Base-by-base conservation (phyloP, 768 basidiomycete genomes). In the Boletellus ananiceps region DNA sequence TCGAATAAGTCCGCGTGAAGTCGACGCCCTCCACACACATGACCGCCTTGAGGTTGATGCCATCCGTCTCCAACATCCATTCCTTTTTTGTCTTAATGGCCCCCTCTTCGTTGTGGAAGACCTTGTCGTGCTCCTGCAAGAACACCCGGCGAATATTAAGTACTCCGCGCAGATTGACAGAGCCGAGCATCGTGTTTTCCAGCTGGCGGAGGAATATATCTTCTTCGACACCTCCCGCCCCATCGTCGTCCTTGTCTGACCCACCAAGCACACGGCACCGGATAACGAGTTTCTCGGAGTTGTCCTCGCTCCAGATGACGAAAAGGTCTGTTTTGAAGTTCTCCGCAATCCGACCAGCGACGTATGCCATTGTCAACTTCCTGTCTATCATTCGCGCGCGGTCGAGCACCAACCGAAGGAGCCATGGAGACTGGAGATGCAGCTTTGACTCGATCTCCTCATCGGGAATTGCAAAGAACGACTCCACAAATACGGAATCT, bases 401-500 rank as follows among this genome's bases (percentile, higher is more conserved):
- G 66, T 98, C 96, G 47, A 99, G 82, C 63, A 95, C 95, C 39
- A 98, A 81, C 71, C 96, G 93, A 18, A 99, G 83, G 16, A 99
- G 75, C 96, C 96, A 99, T 0, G 94, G 93, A 2, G 96, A 98
- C 65, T 94, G 91, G 1, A 93, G 75, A 56, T 92, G 86, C 2
- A 96, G 72, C 62, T 95, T 95, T 16, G 81, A 78, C 65, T 95
- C 92, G 51, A 95, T 86, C 43, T 94, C 91, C 64, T 97, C 93
- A 59, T 98, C 96, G 6, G 96, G 96, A 64, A 98, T 98, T 47
- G 94, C 95, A 67, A 98, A 99, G 88, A 97, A 97, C 0, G 93
- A 93, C 62, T 96, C 92, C 49, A 99, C 96, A 64, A 99, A 98
- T 19, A 93, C 82, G 19, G 80, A 74, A 68, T 99, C 96, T 57